Evolutionary conservation across 2,329 filamentous ascomycete species (phyloP).

Genomic region (Monilinia laxa): DNA sequence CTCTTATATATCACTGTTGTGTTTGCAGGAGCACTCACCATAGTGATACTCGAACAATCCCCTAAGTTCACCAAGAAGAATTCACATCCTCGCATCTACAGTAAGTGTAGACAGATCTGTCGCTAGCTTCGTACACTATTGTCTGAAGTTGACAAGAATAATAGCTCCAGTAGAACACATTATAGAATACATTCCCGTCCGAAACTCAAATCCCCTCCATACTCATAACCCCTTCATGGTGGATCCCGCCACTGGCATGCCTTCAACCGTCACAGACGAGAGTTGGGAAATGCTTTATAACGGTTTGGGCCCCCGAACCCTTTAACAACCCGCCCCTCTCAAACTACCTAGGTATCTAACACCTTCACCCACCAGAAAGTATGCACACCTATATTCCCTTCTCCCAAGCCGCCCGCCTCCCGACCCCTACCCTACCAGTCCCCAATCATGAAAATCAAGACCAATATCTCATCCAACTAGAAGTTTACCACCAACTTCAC

Average conservation of each 20-base stretch:
- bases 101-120: not conserved
- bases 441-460: not conserved
- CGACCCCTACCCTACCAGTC: not conserved
- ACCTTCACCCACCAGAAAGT: constrained; percentile 1
- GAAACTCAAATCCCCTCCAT: constrained; percentile 9
- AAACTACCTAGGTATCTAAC: not conserved
- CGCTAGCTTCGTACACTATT: not conserved
- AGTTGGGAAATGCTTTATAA: constrained; percentile 15
- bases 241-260: constrained; percentile 5
- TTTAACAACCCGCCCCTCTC: too few species aligned
- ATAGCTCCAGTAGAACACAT: constrained; percentile 14
- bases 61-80: not conserved
- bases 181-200: constrained; percentile 1
- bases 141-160: not conserved
- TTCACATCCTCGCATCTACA: constrained; percentile 5
- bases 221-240: constrained; percentile 9
- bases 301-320: not conserved
- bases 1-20: constrained; percentile 8
- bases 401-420: not conserved
- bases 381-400: constrained; percentile 9
- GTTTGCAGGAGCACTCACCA: constrained; percentile 5
- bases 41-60: constrained; percentile 1
- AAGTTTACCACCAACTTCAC: constrained; percentile 4
- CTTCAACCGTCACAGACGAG: not conserved
- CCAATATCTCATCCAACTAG: constrained; percentile 4